These are phyloP conservation scores for Mycena epipterygia DNA, from an alignment of 768 basidiomycete genomes.

Conservation along the genomic window DNA sequence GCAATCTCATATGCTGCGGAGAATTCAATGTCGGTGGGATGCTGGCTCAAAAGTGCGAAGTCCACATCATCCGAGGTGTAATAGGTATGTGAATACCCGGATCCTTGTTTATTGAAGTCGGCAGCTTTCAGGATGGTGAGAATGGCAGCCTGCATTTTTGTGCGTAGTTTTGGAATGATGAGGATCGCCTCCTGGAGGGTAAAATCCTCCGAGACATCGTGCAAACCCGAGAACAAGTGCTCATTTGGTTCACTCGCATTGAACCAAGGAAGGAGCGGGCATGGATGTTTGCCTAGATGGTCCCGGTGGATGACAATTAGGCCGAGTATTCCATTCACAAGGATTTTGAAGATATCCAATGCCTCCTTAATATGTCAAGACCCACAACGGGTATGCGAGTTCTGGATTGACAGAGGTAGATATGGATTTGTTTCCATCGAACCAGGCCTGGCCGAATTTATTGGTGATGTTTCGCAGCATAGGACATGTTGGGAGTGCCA, in stretches of 20 bases:
- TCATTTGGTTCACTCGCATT: constrained; percentile 14
- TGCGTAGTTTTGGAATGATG: constrained; percentile 4
- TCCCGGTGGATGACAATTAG: constrained; percentile 44
- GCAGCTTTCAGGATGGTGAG: background rate
- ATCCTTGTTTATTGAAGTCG: constrained; percentile 11
- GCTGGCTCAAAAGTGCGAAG: background rate
- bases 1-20: constrained; percentile 2
- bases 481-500: too few relatives aligned
- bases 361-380: too few relatives aligned
- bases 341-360: constrained; percentile 36
- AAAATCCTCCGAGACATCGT: background rate
- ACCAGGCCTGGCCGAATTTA: too few relatives aligned
- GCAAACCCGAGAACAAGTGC: constrained; percentile 15
- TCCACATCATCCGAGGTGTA: constrained; percentile 6
- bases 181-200: constrained; percentile 5
- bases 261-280: constrained; percentile 18
- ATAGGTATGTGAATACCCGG: constrained; percentile 15
- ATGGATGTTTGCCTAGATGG: background rate
- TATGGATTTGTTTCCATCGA: too few relatives aligned
- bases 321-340: constrained; percentile 39
- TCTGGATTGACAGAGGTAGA: too few relatives aligned
- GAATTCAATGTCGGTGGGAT: constrained; percentile 14
- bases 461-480: too few relatives aligned
- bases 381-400: too few relatives aligned
- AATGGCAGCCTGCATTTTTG: background rate